These are phyloP conservation scores for Fusarium camptoceras DNA, from an alignment of 2,329 filamentous ascomycete genomes.

Conservation along the genomic window DNA sequence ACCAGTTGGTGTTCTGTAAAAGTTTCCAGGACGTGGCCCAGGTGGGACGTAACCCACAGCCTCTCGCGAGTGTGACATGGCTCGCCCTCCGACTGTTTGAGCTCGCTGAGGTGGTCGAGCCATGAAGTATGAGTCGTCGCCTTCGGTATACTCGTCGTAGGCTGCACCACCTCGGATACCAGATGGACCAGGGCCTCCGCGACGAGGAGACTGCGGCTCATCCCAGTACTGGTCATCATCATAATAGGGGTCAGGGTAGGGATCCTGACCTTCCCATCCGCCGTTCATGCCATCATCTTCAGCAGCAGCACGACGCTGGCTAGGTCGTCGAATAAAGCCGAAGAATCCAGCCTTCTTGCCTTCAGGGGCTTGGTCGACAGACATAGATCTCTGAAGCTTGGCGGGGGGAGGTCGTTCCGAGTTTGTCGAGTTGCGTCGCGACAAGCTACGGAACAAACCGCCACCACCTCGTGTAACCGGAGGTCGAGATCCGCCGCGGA, in stretches of 20 bases:
- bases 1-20: constrained; percentile 78
- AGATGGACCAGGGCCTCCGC: constrained; percentile 42
- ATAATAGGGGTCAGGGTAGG: constrained; percentile 46
- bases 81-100: constrained; percentile 48
- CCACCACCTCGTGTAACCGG: constrained; percentile 59
- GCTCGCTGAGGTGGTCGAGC: constrained; percentile 50
- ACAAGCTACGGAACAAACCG: constrained; percentile 61
- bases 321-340: constrained; percentile 56
- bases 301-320: constrained; percentile 52
- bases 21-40: constrained; percentile 53
- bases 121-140: constrained; percentile 69
- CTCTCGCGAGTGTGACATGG: constrained; percentile 45
- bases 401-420: constrained; percentile 51
- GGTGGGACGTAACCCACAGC: constrained; percentile 41
- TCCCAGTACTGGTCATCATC: constrained; percentile 46
- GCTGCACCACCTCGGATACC: constrained; percentile 57
- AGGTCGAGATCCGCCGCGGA: constrained; percentile 60
- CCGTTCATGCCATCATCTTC: constrained; percentile 67
- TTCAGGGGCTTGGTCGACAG: constrained; percentile 65
- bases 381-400: constrained; percentile 68
- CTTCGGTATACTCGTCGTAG: constrained; percentile 63
- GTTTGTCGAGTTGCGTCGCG: constrained; percentile 50
- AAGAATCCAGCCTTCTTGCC: constrained; percentile 58
- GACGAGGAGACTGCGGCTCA: constrained; percentile 34
- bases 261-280: constrained; percentile 59